Base-by-base conservation (phyloP, 1,284 basidiomycete species). In the Ganoderma leucocontextum region DNA sequence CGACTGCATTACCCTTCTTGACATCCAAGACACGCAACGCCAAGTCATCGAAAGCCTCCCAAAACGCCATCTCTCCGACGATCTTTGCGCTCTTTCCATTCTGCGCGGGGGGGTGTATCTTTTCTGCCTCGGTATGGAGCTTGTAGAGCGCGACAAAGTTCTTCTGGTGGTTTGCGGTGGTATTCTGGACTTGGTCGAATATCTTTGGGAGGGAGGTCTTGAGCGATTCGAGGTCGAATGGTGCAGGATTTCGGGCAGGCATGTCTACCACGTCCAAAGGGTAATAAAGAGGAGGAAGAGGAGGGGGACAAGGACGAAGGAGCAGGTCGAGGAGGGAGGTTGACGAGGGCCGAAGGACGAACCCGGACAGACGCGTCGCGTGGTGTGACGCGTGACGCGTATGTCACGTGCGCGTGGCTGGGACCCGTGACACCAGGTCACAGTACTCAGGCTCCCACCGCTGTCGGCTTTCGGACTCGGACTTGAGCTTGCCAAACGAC, bases 111-210 rank as follows among this genome's bases (percentile, higher is more conserved):
- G 92, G 86, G 3, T 85, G 90, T 72, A 92, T 79, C 2, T 81
- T 76, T 0, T 89, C 85, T 36, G 91, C 91, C 72, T 91, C 87
- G 22, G 83, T 75, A 73, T 98, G 96, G 52, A 97, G 81, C 78
- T 96, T 96, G 82, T 93, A 88, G 2, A 99, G 87, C 0, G 92
- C 90, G 62, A 96, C 93, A 68, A 91, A 88, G 81, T 98, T 98
- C 86, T 99, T 99, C 71, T 93, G 88, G 79, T 95, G 96, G 78
- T 95, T 96, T 8, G 96, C 94, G 12, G 91, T 80, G 0, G 95
- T 91, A 52, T 83, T 81, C 79, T 99, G 97, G 0, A 89, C 92
- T 79, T 98, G 94, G 66, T 95, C 92, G 69, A 95, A 95, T 63
- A 90, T 89, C 58, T 86, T 87, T 7, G 88, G 84, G 9, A 90